Conservation (phyloP, 1,284 basidiomycete species). For the Microbotryomycetes sp. region DNA sequence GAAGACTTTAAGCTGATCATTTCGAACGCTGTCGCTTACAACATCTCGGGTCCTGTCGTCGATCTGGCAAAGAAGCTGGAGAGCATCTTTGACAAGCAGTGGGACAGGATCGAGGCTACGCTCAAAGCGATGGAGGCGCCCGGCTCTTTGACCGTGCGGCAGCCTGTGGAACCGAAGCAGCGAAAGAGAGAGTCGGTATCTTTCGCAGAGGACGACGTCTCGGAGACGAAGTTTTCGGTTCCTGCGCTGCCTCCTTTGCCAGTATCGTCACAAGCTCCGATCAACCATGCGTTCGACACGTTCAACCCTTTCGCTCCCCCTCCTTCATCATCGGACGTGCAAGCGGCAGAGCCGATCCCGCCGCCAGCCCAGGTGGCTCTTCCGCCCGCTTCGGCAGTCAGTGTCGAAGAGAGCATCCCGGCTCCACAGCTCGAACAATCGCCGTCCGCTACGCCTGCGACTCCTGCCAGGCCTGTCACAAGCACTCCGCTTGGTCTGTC, state of each 20-base stretch:
- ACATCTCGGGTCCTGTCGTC: constrained; percentile 62
- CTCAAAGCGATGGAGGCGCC: constrained; percentile 46
- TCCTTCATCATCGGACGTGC: not conserved
- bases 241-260: constrained; percentile 22
- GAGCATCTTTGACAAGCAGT: constrained; percentile 67
- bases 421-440: constrained; percentile 1
- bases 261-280: not conserved
- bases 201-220: not conserved
- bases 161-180: not conserved
- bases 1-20: constrained; percentile 84
- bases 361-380: not conserved
- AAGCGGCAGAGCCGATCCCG: no score
- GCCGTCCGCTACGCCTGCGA: not conserved
- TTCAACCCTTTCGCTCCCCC: not conserved
- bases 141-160: not conserved
- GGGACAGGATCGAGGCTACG: constrained; percentile 70
- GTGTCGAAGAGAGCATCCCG: constrained; percentile 5
- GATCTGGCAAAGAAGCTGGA: constrained; percentile 72
- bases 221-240: not conserved
- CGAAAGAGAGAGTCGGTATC: no score
- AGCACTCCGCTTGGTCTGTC: not conserved
- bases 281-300: constrained; percentile 3
- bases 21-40: constrained; percentile 81
- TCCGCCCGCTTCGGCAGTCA: not conserved
- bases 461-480: not conserved